phyloP scores from a whole-genome alignment of 192 early-diverging fungal species.

The Phycomyces nitens region DNA sequence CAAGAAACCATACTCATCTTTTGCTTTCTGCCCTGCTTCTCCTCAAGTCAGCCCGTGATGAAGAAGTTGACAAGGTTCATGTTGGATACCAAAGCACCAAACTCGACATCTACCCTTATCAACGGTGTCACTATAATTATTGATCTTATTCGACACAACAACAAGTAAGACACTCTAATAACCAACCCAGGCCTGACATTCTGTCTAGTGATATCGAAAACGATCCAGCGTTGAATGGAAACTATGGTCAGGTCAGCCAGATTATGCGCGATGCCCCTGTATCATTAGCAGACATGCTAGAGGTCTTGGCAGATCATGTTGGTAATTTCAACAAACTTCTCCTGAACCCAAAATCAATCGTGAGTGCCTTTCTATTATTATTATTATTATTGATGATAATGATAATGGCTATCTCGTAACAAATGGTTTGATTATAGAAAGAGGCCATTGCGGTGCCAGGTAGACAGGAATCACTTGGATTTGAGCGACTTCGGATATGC shows the following conservation, averaged over 20 bases:
- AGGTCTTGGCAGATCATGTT: constrained; percentile 75
- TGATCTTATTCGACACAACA: constrained; percentile 95
- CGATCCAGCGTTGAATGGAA: constrained; percentile 26
- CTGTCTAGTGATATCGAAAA: constrained; percentile 25
- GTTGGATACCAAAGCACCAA: constrained; percentile 73
- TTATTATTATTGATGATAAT: neutral
- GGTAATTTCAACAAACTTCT: constrained; percentile 78
- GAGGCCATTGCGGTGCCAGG: constrained; percentile 75
- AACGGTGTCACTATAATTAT: constrained; percentile 97
- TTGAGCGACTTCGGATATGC: constrained; percentile 92
- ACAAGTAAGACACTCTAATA: constrained; percentile 53
- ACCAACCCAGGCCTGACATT: no score
- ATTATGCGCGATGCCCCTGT: constrained; percentile 13
- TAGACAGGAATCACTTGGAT: constrained; percentile 81
- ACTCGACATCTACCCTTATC: constrained; percentile 83
- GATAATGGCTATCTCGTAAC: neutral
- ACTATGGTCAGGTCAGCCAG: constrained; percentile 7
- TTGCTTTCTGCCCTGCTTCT: neutral
- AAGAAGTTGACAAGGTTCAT: constrained; percentile 80
- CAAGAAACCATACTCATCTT: neutral
- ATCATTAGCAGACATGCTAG: constrained; percentile 83
- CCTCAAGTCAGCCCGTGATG: constrained; percentile 69
- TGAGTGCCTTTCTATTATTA: constrained; percentile 29
- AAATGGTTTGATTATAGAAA: constrained; percentile 21
- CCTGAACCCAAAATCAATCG: constrained; percentile 66